Evolutionary conservation across 805 yeast species (phyloP).

Genomic region (Candida vartiovaarae): DNA sequence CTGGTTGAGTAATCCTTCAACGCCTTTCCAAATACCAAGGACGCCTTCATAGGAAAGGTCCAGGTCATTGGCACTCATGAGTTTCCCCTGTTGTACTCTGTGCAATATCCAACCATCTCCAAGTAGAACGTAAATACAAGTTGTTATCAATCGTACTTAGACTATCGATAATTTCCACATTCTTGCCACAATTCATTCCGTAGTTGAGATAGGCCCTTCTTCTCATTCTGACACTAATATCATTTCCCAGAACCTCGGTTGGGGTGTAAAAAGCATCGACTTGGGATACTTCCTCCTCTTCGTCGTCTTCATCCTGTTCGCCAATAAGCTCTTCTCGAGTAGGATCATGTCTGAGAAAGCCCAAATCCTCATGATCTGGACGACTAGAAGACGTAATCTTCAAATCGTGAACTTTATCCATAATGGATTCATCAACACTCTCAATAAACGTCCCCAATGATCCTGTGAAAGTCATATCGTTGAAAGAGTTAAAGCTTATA

Average conservation of each 20-base stretch:
- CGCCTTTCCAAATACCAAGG: slow-evolving; percentile 81
- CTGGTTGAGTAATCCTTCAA: slow-evolving; percentile 34
- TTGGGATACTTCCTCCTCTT: slow-evolving; percentile 17
- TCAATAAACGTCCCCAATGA: slow-evolving; percentile 42
- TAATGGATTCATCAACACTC: slow-evolving; percentile 25
- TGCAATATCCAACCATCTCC: slow-evolving; percentile 87
- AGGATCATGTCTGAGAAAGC: slow-evolving; percentile 21
- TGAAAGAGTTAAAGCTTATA: slow-evolving; percentile 58
- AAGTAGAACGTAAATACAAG: slow-evolving; percentile 63
- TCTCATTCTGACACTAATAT: slow-evolving; percentile 66
- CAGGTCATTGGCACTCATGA: slow-evolving; percentile 60
- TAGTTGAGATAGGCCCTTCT: slow-evolving; percentile 69
- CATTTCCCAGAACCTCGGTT: slow-evolving; percentile 51
- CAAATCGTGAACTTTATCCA: slow-evolving; percentile 16
- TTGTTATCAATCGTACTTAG: slow-evolving; percentile 44
- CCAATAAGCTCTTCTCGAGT: background rate
- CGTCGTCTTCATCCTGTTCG: slow-evolving; percentile 12
- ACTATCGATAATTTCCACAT: slow-evolving; percentile 51
- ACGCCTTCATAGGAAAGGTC: slow-evolving; percentile 90
- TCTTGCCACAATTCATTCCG: slow-evolving; percentile 57
- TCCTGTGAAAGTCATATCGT: slow-evolving; percentile 57
- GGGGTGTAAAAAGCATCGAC: slow-evolving; percentile 25
- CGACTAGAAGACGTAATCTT: slow-evolving; percentile 2
- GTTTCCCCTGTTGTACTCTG: slow-evolving; percentile 52
- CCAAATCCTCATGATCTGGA: slow-evolving; percentile 20